A percentile compares a stretch with the other conserved stretches of the same genome.
Conservation (phyloP, 1,139 yeast genomes). For the Debaryomyces subglobosus region DNA sequence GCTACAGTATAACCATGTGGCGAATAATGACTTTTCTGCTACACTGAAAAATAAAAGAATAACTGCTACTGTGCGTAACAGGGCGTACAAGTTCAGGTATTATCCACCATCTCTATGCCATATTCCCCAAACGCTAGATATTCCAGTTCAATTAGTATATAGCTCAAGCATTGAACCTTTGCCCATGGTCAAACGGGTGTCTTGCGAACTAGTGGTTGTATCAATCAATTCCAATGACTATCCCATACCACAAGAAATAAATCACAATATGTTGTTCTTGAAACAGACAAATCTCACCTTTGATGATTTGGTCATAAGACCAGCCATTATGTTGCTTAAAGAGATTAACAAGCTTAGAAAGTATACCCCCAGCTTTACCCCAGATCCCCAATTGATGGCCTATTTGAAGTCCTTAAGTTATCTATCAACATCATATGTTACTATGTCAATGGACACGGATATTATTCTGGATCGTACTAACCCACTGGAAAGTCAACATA, state of each 20-base stretch:
- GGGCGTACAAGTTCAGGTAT: constrained; percentile 30
- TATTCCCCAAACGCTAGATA: not conserved
- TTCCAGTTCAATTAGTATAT: not conserved
- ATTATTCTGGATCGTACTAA: not conserved
- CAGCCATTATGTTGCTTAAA: not conserved
- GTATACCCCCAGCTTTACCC: not conserved
- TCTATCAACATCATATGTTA: not conserved
- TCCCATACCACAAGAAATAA: constrained; percentile 29
- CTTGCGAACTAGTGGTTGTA: constrained; percentile 28
- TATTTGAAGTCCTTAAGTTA: not conserved
- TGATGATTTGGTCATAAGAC: not conserved
- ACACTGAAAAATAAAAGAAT: not conserved
- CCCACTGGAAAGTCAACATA: not conserved
- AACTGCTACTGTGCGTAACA: constrained; percentile 26
- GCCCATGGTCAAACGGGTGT: constrained; percentile 18
- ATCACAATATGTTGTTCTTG: constrained; percentile 29
- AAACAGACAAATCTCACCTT: not conserved
- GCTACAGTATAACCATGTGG: not conserved
- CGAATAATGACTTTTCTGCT: not conserved
- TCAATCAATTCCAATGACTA: constrained; percentile 24
- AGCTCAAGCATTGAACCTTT: not conserved
- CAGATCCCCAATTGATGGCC: not conserved
- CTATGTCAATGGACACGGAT: not conserved
- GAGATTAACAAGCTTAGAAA: not conserved
- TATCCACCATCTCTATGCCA: constrained; percentile 30